A percentile compares a stretch with the other conserved stretches of the same genome.
Evolutionary conservation across 2,329 filamentous ascomycete genomes (phyloP).

Genomic region (Hymenoscyphus albidus): DNA sequence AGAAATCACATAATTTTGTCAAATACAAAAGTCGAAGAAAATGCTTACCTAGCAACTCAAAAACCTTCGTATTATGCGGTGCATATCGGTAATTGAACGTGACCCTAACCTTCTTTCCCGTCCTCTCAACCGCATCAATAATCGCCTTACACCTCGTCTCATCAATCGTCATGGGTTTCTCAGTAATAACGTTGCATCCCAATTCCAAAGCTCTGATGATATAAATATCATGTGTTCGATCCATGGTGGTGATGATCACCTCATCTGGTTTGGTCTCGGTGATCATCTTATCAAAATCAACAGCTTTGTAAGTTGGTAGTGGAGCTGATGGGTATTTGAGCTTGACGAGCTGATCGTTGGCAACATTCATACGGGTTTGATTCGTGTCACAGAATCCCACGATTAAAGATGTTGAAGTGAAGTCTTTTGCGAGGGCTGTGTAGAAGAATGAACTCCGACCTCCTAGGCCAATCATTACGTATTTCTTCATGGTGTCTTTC

Average conservation of each 20-base stretch:
- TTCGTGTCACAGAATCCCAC: conserved; percentile 59
- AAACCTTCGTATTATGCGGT: conserved; percentile 60
- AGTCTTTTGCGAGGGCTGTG: conserved; percentile 52
- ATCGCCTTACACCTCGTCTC: conserved; percentile 51
- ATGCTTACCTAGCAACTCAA: conserved; percentile 42
- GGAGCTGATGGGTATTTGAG: conserved; percentile 41
- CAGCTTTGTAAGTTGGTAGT: conserved; percentile 52
- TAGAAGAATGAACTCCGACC: conserved; percentile 60
- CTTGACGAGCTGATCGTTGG: conserved; percentile 45
- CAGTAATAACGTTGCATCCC: conserved; percentile 57
- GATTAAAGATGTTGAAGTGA: conserved; percentile 46
- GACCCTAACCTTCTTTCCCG: conserved; percentile 48
- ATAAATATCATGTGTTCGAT: conserved; percentile 58
- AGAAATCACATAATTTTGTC: neutral
- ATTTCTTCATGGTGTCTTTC: conserved; percentile 33
- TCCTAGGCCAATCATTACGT: conserved; percentile 56
- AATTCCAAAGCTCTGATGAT: conserved; percentile 56
- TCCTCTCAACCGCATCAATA: conserved; percentile 50
- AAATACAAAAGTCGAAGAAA: neutral
- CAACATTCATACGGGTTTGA: conserved; percentile 55
- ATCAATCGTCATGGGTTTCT: conserved; percentile 64
- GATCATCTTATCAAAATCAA: conserved; percentile 56
- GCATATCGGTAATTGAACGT: conserved; percentile 64
- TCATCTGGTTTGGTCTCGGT: conserved; percentile 54
- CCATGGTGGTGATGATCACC: conserved; percentile 60